Base-by-base conservation (phyloP, 495 filamentous ascomycete genomes). In the Penicillium chermesinum region DNA sequence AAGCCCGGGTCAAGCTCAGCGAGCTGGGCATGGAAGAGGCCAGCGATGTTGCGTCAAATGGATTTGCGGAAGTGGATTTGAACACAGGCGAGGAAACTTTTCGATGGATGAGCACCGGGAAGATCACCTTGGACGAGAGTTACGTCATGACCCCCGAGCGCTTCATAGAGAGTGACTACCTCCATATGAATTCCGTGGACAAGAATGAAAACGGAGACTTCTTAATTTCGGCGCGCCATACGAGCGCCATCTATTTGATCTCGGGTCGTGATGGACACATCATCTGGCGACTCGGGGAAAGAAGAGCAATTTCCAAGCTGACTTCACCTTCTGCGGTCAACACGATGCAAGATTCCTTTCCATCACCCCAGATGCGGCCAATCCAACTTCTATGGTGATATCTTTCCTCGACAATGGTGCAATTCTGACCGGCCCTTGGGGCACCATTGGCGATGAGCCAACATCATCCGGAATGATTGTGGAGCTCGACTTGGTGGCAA, bases 181-280 rank as follows among this genome's bases (percentile, higher is more conserved):
- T 82, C 59, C 79, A 82, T 49, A 72, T 81, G 55, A 82, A 81
- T 59, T 70, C 74, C 8, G 67, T 83, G 38, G 79, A 82, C 58
- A 76, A 77, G 56, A 72, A 77, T 50, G 46, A 44, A 0, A 58
- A 63, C 1, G 78, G 79, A 10, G 71, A 80, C 57, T 84, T 79
- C 47, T 52, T 83, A 7, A 69, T 84, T 41, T 83, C 79, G 0
- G 64, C 70, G 15, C 75, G 79, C 0, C 71, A 79, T 49, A 72
- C 73, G 16, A 72, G 71, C 52, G 67, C 76, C n/a, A 67, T 84
- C 38, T 78, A 77, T 59, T 62, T 74, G 49, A 74, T 81, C 49
- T 78, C 78, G 19, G 77, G 80, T 15, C 49, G 59, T 14, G 70
- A 77, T 41, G 79, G 80, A 18, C 58, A 59, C 16, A 71, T 83